Percentiles rank a stretch among this genome's conserved stretches.
Conservation (phyloP, 192 early-diverging fungal genomes). For the Coemansia asiatica region DNA sequence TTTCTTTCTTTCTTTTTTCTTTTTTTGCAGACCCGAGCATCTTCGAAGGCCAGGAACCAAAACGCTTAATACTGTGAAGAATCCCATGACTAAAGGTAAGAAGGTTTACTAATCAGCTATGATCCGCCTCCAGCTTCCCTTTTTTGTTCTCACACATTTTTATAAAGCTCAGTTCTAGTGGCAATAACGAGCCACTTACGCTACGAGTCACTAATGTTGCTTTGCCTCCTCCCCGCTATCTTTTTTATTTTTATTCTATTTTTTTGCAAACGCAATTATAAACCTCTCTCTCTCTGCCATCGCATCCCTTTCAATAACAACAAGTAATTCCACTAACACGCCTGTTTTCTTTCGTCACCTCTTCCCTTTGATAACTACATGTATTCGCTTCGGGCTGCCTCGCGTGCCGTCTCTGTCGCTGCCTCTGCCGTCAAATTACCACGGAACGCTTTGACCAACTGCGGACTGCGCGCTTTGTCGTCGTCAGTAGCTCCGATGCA, state of each 20-base stretch:
- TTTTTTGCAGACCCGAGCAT: not conserved
- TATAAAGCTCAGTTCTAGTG: not conserved
- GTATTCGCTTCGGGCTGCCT: constrained; percentile 16
- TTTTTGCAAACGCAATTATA: not conserved
- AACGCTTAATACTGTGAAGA: not conserved
- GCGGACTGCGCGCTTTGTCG: constrained; percentile 15
- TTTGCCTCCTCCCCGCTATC: not conserved
- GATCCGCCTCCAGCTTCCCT: not conserved
- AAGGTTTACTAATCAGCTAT: not conserved
- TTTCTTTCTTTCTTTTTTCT: not conserved
- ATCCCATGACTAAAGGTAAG: constrained; percentile 11
- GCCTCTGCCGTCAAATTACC: constrained; percentile 3
- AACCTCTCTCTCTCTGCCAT: not conserved
- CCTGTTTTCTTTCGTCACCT: not conserved
- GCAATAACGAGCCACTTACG: not conserved
- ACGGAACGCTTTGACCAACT: not conserved
- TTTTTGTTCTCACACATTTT: not conserved
- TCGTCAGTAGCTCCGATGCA: constrained; percentile 26
- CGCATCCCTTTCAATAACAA: not conserved
- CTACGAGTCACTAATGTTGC: no score
- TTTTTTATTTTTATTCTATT: not conserved
- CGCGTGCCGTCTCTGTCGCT: constrained; percentile 3
- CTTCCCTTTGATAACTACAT: not conserved
- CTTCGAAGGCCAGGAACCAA: not conserved
- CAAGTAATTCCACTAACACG: not conserved